Evolutionary conservation across 768 basidiomycete species (phyloP), one percentile per base, ranked within the genome.

Genomic region (Suillus luteus): DNA sequence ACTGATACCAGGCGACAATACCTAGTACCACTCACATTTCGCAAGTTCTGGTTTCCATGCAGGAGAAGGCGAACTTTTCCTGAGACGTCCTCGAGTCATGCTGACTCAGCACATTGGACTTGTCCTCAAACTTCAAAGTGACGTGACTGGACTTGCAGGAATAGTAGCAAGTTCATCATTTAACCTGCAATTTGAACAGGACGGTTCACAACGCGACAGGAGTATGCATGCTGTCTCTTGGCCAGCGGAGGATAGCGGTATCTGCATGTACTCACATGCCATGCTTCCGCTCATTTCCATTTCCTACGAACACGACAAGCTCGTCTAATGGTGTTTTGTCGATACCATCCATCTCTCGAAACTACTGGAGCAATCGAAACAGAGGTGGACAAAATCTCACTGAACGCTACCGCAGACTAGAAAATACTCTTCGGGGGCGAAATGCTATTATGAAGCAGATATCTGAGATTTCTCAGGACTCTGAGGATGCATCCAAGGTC

Each of bases 381-480:
- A 65, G 67, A 38, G 86, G 83, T 51, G 88, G 86, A 0, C 85
- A 82, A 70, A 88, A 90, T 69, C 81, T 91, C 5, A 81, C 85
- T 1, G 78, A 82, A 4, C 82, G 87, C 15, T 87, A 85, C 65
- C 71, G 71, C 6, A 76, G 79, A n/a, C 79, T 92, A 1, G 89
- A 89, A 68, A 82, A 79, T 62, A 79, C 80, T 2, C 66, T 86
- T 8, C 74, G 82, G 43, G 79, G 79, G 35, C 86, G 83, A 70
- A 73, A 78, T 55, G 73, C 74, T 6, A 71, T 78, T 22, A 69
- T 70, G 2, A 66, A 73, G 46, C 72, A 78, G 14, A 72, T 79
- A 24, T 71, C 75, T 3, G 69, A 68, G 1, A 49, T 74, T 27
- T 62, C 71, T 22, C 48, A 61, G 17, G 31, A 59, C 51, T 60